Conservation (phyloP, 2,329 filamentous ascomycete genomes). For the Botrytis tulipae region DNA sequence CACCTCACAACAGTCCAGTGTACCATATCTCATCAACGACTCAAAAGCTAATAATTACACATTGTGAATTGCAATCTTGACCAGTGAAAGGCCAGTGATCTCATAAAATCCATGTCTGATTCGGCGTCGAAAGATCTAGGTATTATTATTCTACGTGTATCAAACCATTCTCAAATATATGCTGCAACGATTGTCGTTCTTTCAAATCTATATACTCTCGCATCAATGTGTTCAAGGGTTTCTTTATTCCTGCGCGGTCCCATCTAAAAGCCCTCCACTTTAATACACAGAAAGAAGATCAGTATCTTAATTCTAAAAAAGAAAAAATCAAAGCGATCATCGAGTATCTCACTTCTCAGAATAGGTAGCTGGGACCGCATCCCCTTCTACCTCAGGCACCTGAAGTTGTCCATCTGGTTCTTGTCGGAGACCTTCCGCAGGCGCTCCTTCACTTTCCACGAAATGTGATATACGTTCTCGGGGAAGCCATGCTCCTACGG, state of each 20-base stretch:
- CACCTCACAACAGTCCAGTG: not conserved
- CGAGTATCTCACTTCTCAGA: constrained; percentile 19
- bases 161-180: not conserved
- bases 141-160: not conserved
- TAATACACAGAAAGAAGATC: constrained; percentile 8
- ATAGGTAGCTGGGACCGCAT: constrained; percentile 1
- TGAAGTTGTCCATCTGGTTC: not conserved
- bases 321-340: constrained; percentile 6
- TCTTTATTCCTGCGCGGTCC: not conserved
- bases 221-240: not conserved
- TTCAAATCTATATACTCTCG: not conserved
- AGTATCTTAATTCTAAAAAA: not conserved
- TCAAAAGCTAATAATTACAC: not conserved
- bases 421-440: constrained; percentile 11
- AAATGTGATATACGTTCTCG: constrained; percentile 22
- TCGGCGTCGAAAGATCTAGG: not conserved
- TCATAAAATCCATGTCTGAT: not conserved
- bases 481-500: constrained; percentile 16
- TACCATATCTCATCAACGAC: not conserved
- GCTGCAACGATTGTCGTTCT: not conserved
- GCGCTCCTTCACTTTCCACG: constrained; percentile 17
- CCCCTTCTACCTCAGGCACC: not conserved
- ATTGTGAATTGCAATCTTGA: not conserved
- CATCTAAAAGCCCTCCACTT: constrained; percentile 16
- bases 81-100: not conserved